phyloP scores from a whole-genome alignment of 345 rosid genomes.

The Tarenaya hassleriana region DNA sequence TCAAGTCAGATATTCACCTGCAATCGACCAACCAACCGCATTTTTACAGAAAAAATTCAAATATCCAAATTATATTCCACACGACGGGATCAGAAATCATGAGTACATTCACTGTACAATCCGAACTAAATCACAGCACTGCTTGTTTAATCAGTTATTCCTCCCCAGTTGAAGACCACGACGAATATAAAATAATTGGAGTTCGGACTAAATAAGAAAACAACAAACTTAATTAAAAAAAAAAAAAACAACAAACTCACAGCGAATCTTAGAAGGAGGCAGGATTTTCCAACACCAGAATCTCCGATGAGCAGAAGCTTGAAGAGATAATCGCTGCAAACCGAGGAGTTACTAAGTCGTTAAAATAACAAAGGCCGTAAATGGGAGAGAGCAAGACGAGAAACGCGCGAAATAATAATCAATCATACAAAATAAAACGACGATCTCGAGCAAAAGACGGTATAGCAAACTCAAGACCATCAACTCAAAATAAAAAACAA shows the following conservation, averaged over 20 bases:
- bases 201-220: too few relatives aligned
- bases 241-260: constrained; percentile 27
- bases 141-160: neutral
- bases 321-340: constrained; percentile 51
- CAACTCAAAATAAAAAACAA: neutral
- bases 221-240: neutral
- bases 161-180: too few relatives aligned
- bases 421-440: neutral
- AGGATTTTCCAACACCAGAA: constrained; percentile 58
- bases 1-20: neutral
- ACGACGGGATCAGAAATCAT: neutral
- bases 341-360: too few relatives aligned
- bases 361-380: too few relatives aligned
- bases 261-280: constrained; percentile 55
- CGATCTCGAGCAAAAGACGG: neutral
- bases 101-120: too few relatives aligned
- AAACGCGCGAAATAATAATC: neutral
- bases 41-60: neutral
- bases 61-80: neutral
- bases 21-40: neutral
- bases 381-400: neutral
- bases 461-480: neutral
- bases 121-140: neutral
- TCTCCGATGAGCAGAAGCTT: constrained; percentile 59
- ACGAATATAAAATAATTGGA: neutral